Conservation (phyloP, 2,329 filamentous ascomycete genomes). For the Cytospora piceae region DNA sequence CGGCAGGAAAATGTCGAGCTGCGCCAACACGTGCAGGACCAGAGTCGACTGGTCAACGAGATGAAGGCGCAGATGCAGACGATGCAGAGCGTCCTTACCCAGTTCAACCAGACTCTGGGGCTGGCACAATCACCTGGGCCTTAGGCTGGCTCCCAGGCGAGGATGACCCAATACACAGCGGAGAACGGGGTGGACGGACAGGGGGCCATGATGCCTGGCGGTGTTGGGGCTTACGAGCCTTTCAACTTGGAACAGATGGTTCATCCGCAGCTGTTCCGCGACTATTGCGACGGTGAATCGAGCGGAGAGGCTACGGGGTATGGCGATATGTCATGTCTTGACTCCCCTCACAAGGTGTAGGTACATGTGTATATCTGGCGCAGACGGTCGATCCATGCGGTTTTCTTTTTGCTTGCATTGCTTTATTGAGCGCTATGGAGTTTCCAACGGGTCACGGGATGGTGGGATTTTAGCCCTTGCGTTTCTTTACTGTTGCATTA, state of each 20-base stretch:
- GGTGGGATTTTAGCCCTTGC: neutral
- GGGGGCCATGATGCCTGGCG: neutral
- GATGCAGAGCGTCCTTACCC: conserved; percentile 47
- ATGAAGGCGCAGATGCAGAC: conserved; percentile 55
- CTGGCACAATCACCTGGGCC: conserved; percentile 18
- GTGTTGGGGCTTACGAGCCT: neutral
- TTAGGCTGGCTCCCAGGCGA: conserved; percentile 11
- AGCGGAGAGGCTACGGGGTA: neutral
- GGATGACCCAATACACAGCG: neutral
- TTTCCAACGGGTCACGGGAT: neutral
- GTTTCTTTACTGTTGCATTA: neutral
- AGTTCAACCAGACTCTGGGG: conserved; percentile 20
- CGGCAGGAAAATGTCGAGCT: conserved; percentile 67
- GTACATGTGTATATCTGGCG: neutral
- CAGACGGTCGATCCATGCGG: neutral
- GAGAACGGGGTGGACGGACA: neutral
- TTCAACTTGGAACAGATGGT: neutral
- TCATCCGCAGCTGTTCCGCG: neutral
- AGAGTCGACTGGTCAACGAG: conserved; percentile 49
- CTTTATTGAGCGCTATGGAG: neutral
- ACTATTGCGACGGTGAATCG: neutral
- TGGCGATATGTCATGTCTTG: neutral
- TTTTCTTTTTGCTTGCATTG: neutral
- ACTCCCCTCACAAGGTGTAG: neutral
- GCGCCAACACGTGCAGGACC: conserved; percentile 52